Conservation (phyloP, 2,329 filamentous ascomycete genomes). For the Botryotinia narcissicola region DNA sequence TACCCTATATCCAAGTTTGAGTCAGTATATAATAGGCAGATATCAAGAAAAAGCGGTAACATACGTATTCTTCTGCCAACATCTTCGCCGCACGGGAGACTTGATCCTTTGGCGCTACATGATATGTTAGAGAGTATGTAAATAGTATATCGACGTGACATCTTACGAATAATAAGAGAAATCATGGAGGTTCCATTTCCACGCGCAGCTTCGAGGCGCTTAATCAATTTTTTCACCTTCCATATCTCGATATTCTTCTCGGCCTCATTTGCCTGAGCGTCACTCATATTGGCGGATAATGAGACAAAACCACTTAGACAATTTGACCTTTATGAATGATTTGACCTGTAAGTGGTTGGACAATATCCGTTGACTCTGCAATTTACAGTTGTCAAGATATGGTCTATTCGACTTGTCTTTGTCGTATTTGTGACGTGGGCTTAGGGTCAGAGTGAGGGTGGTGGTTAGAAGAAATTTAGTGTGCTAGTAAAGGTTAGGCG, state of each 20-base stretch:
- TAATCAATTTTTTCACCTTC: constrained; percentile 99
- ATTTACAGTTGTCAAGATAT: constrained; percentile 13
- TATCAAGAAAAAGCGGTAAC: constrained; percentile 39
- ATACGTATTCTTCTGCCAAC: constrained; percentile 99
- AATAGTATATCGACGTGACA: constrained; percentile 27
- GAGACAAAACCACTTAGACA: constrained; percentile 20
- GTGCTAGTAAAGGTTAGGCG: constrained; percentile 18
- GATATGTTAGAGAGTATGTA: constrained; percentile 15
- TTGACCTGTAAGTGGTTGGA: constrained; percentile 11
- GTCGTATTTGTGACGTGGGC: constrained; percentile 16
- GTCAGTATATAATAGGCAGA: constrained; percentile 20
- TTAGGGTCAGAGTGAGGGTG: constrained; percentile 2
- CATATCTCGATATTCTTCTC: constrained; percentile 95
- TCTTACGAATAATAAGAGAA: constrained; percentile 93
- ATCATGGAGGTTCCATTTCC: constrained; percentile 99
- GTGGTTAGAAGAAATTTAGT: constrained; percentile 15
- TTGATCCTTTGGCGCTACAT: constrained; percentile 90
- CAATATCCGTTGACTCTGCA: constrained; percentile 18
- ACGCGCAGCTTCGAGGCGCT: constrained; percentile 92
- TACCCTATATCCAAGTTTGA: constrained; percentile 63
- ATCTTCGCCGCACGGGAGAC: constrained; percentile 96
- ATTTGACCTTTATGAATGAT: background rate
- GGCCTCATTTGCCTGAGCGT: constrained; percentile 83
- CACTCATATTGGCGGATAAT: constrained; percentile 67
- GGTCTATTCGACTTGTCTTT: constrained; percentile 7